Evolutionary conservation across 306 rosid species (phyloP).

Genomic region (Cicer bijugum): DNA sequence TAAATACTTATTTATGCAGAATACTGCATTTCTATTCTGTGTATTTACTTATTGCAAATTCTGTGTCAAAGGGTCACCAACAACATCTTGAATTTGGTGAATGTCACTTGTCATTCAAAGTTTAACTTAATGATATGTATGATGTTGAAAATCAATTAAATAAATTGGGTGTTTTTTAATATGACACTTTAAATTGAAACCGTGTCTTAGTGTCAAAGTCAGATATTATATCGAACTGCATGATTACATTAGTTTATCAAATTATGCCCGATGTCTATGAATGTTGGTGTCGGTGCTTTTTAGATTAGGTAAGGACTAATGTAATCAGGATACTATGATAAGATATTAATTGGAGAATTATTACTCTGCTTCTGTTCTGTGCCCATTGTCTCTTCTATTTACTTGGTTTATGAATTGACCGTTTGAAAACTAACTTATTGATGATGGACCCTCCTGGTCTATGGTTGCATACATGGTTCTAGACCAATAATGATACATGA

Average conservation of each 20-base stretch:
- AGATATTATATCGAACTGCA: no score
- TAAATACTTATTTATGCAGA: slow-evolving; percentile 44
- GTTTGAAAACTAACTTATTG: no score
- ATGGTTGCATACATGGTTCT: slow-evolving; percentile 8
- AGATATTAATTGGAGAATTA: slow-evolving; percentile 4
- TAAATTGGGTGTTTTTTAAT: background rate
- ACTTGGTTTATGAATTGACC: background rate
- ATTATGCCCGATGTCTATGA: no score
- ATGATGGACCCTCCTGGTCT: background rate
- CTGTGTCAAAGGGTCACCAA: background rate
- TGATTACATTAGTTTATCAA: no score
- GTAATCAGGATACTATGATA: background rate
- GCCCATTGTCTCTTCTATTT: background rate
- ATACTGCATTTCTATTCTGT: slow-evolving; percentile 26
- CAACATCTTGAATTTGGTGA: background rate
- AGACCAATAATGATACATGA: background rate
- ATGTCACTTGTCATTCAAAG: slow-evolving; percentile 1
- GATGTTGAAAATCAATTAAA: background rate
- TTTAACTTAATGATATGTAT: background rate
- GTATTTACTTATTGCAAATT: slow-evolving; percentile 11
- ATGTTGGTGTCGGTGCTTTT: no score
- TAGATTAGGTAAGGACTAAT: background rate
- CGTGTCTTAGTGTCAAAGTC: no score
- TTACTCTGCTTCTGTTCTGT: background rate
- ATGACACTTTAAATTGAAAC: no score